phyloP scores from a whole-genome alignment of 192 early-diverging fungal species.

The Entrophospora sp. region DNA sequence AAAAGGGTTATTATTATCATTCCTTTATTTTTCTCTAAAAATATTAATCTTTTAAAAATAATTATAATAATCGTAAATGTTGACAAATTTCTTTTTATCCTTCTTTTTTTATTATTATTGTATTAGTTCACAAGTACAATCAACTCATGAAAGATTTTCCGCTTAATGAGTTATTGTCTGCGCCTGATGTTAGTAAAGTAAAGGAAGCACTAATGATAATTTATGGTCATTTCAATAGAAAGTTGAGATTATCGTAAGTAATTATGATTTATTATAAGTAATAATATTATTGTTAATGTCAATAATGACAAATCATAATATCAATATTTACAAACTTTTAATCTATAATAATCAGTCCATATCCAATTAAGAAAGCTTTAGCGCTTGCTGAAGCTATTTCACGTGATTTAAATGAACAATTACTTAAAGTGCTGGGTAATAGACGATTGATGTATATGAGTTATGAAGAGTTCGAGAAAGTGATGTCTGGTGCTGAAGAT shows the following conservation, averaged over 20 bases:
- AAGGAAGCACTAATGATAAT: slow-evolving; percentile 67
- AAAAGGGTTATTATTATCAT: too few relatives aligned
- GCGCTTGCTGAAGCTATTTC: slow-evolving; percentile 93
- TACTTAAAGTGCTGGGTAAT: slow-evolving; percentile 78
- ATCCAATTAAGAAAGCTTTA: slow-evolving; percentile 84
- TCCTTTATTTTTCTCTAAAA: too few relatives aligned
- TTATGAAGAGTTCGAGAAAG: slow-evolving; percentile 84
- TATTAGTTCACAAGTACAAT: slow-evolving; percentile 81
- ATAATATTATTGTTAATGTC: background rate
- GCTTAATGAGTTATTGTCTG: slow-evolving; percentile 89
- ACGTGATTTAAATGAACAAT: slow-evolving; percentile 87
- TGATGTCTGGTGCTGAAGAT: slow-evolving; percentile 71
- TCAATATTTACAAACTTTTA: background rate
- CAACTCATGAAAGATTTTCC: slow-evolving; percentile 99
- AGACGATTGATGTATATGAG: slow-evolving; percentile 91
- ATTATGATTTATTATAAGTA: slow-evolving; percentile 10
- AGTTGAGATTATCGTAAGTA: slow-evolving; percentile 80
- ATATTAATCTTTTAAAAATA: too few relatives aligned
- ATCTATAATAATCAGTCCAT: slow-evolving; percentile 40
- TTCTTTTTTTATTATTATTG: background rate
- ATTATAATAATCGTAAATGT: too few relatives aligned
- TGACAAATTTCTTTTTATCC: too few relatives aligned
- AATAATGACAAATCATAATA: background rate
- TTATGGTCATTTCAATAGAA: slow-evolving; percentile 96
- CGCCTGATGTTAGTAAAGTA: slow-evolving; percentile 84